Percentiles rank a stretch among this genome's conserved stretches.
phyloP scores from a whole-genome alignment of 441 rosid genomes.

The Capsella rubella region DNA sequence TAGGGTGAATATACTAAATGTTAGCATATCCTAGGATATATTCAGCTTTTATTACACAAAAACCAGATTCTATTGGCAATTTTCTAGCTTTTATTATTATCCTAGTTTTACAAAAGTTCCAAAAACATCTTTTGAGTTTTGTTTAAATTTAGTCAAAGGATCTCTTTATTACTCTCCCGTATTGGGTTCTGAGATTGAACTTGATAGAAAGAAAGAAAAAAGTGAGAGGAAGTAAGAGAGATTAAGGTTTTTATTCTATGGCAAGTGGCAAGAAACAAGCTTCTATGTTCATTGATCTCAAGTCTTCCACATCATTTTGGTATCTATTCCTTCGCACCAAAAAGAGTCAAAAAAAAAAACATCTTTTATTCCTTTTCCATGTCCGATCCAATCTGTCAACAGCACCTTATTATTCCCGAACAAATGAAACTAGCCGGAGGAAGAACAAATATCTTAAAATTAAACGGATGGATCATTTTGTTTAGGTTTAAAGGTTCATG shows the following conservation, averaged over 20 bases:
- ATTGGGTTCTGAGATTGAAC: slow-evolving; percentile 17
- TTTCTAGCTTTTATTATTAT: slow-evolving; percentile 8
- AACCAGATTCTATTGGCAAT: slow-evolving; percentile 29
- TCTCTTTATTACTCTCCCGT: slow-evolving; percentile 7
- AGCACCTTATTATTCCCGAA: slow-evolving; percentile 33
- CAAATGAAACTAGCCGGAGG: slow-evolving; percentile 7
- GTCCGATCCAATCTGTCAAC: slow-evolving; percentile 47
- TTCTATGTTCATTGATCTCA: slow-evolving; percentile 43
- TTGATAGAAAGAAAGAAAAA: slow-evolving; percentile 31
- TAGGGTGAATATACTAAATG: slow-evolving; percentile 38
- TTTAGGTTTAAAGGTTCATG: background rate
- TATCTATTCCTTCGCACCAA: slow-evolving; percentile 34
- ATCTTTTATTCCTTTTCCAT: slow-evolving; percentile 30
- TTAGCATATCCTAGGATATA: slow-evolving; percentile 41
- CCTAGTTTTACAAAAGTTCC: slow-evolving; percentile 4
- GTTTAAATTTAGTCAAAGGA: slow-evolving; percentile 31
- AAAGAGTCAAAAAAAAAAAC: slow-evolving; percentile 44
- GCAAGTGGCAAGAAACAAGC: slow-evolving; percentile 42
- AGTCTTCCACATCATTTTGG: slow-evolving; percentile 48
- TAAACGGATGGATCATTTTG: background rate
- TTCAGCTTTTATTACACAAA: slow-evolving; percentile 31
- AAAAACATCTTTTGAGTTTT: slow-evolving; percentile 30
- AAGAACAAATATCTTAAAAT: background rate
- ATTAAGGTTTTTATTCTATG: slow-evolving; percentile 44
- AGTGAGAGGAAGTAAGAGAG: slow-evolving; percentile 33